Conservation (phyloP, 2,329 filamentous ascomycete species). For the Ilyonectria sp. region DNA sequence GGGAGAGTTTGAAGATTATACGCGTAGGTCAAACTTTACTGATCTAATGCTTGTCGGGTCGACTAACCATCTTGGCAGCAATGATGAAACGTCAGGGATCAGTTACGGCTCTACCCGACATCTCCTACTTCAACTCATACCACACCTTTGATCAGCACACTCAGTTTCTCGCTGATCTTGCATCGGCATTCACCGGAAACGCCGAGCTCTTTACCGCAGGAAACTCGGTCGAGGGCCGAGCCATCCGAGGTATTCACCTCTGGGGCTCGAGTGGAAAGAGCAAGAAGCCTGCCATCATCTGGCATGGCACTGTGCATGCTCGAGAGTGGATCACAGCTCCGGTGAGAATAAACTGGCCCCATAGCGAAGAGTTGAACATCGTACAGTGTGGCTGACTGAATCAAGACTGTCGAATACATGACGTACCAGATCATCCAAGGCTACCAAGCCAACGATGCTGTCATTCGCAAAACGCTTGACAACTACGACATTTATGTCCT, state of each 20-base stretch:
- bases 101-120: slow-evolving; percentile 22
- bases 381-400: fast-evolving
- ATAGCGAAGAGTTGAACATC: not conserved
- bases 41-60: fast-evolving
- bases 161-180: slow-evolving; percentile 62
- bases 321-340: slow-evolving; percentile 73
- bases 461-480: slow-evolving; percentile 59
- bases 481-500: slow-evolving; percentile 78
- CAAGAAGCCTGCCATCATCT: slow-evolving; percentile 66
- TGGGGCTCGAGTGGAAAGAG: slow-evolving; percentile 63
- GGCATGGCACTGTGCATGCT: slow-evolving; percentile 72
- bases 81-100: slow-evolving; percentile 1
- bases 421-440: slow-evolving; percentile 41
- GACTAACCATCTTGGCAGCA: slow-evolving; percentile 5
- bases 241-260: slow-evolving; percentile 74
- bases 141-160: slow-evolving; percentile 67
- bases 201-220: slow-evolving; percentile 66
- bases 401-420: slow-evolving; percentile 44
- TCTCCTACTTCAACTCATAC: slow-evolving; percentile 67
- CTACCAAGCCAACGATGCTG: slow-evolving; percentile 35
- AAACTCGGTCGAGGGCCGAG: slow-evolving; percentile 61
- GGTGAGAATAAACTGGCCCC: slow-evolving; percentile 45
- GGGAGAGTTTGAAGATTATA: slow-evolving; percentile 36
- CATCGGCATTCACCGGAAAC: slow-evolving; percentile 58
- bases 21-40: not conserved